Conservation (phyloP, 352 stramenopile genomes). For the Phytopythium kandeliae region DNA sequence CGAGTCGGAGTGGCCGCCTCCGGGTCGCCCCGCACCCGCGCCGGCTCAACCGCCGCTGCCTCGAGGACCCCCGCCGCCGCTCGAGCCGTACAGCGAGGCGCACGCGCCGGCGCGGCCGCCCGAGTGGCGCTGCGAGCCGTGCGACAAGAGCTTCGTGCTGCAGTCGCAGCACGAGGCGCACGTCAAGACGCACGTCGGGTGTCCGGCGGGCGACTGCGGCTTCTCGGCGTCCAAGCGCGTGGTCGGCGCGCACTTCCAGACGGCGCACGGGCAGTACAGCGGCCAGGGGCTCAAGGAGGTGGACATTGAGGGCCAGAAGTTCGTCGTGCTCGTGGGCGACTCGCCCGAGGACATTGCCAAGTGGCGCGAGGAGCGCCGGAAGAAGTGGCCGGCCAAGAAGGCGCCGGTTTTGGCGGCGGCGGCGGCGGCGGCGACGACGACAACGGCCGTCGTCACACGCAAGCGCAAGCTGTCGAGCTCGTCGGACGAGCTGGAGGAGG, state of each 20-base stretch:
- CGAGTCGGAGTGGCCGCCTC: too few relatives aligned
- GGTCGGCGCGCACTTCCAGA: constrained; percentile 66
- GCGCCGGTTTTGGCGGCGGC: constrained; percentile 1
- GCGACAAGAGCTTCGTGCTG: constrained; percentile 66
- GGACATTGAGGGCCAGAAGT: constrained; percentile 83
- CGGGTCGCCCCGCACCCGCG: too few relatives aligned
- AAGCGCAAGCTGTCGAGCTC: constrained; percentile 52
- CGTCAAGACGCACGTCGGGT: constrained; percentile 62
- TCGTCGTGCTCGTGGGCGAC: constrained; percentile 79
- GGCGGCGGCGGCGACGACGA: background rate
- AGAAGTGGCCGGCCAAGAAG: constrained; percentile 41
- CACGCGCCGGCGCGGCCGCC: constrained; percentile 8
- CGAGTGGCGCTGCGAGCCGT: constrained; percentile 58
- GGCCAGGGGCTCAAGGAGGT: constrained; percentile 77
- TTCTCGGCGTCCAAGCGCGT: constrained; percentile 74
- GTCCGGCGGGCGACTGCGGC: constrained; percentile 46
- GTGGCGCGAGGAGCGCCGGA: constrained; percentile 72
- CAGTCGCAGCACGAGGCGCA: constrained; percentile 70
- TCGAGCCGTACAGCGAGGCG: constrained; percentile 6
- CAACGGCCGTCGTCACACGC: constrained; percentile 2
- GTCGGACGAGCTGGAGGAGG: constrained; percentile 50
- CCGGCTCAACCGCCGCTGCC: constrained; percentile 19
- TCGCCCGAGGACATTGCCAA: constrained; percentile 74
- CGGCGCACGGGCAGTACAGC: constrained; percentile 55
- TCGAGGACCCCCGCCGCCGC: constrained; percentile 10